phyloP scores from a whole-genome alignment of 2,329 filamentous ascomycete genomes.

The Dothistroma septosporum region DNA sequence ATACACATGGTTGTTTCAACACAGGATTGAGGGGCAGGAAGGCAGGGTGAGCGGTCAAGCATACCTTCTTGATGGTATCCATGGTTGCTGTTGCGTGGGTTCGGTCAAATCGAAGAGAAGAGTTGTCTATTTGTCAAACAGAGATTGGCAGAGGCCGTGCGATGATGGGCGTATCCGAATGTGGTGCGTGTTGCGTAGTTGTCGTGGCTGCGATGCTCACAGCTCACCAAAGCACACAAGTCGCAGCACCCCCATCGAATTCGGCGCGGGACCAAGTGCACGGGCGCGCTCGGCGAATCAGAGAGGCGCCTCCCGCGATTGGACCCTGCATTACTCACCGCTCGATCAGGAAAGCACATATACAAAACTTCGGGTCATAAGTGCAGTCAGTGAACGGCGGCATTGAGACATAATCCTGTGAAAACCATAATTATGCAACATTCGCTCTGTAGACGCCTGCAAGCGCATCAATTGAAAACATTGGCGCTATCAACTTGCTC shows the following conservation, averaged over 20 bases:
- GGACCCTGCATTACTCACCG: no score
- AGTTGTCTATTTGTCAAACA: neutral
- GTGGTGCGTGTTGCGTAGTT: neutral
- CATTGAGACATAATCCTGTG: no score
- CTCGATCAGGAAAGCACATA: no score
- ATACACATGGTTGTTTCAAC: slow-evolving; percentile 14
- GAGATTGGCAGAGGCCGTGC: neutral
- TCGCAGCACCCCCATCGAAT: neutral
- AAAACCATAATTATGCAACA: no score
- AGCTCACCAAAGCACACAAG: neutral
- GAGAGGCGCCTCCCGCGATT: no score
- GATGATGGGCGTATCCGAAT: neutral
- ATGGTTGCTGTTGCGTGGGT: slow-evolving; percentile 29
- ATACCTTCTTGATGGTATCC: slow-evolving; percentile 44
- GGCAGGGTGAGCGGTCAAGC: slow-evolving; percentile 21
- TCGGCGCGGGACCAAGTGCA: neutral
- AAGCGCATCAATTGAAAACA: no score
- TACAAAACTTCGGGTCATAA: no score
- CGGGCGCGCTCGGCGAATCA: no score
- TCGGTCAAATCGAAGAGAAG: neutral
- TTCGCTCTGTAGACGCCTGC: no score
- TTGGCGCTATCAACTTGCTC: no score
- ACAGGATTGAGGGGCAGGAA: slow-evolving; percentile 28
- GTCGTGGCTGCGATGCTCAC: neutral
- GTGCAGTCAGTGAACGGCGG: no score